Conservation (phyloP, 768 basidiomycete species). For the Dacryopinax primogenitus region DNA sequence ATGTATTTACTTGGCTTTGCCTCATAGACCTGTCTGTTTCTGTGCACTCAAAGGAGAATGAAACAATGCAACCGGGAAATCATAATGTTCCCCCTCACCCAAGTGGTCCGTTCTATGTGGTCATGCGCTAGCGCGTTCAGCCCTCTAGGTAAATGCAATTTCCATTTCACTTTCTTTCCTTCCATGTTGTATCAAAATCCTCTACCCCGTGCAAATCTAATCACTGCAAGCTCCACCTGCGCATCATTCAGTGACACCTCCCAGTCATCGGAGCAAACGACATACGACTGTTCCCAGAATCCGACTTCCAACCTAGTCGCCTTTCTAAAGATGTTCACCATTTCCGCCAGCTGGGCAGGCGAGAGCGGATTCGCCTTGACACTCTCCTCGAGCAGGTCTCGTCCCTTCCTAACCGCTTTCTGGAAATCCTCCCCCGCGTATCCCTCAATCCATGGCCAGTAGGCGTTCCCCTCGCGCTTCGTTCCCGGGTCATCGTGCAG, state of each 20-base stretch:
- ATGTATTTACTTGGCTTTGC: no score
- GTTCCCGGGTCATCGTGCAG: slow-evolving; percentile 44
- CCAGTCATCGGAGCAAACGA: background rate
- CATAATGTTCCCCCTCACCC: no score
- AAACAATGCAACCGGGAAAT: no score
- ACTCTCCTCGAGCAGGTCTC: background rate
- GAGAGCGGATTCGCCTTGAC: background rate
- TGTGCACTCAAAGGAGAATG: no score
- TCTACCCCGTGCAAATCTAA: background rate
- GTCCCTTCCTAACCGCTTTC: slow-evolving; percentile 51
- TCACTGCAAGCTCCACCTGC: background rate
- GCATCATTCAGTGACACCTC: background rate
- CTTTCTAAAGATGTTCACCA: background rate
- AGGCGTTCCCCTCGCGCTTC: slow-evolving; percentile 33
- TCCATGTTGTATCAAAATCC: background rate
- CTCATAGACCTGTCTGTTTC: no score
- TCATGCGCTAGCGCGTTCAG: no score
- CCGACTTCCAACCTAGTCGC: background rate
- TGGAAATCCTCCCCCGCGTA: slow-evolving; percentile 65
- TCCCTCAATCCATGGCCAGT: slow-evolving; percentile 34
- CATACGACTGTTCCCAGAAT: slow-evolving; percentile 4
- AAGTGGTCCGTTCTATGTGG: no score
- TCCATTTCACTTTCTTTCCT: background rate
- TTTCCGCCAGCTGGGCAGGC: background rate
- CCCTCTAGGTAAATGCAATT: no score